Base-by-base conservation (phyloP, 495 filamentous ascomycete species). In the Penicillium salamii region DNA sequence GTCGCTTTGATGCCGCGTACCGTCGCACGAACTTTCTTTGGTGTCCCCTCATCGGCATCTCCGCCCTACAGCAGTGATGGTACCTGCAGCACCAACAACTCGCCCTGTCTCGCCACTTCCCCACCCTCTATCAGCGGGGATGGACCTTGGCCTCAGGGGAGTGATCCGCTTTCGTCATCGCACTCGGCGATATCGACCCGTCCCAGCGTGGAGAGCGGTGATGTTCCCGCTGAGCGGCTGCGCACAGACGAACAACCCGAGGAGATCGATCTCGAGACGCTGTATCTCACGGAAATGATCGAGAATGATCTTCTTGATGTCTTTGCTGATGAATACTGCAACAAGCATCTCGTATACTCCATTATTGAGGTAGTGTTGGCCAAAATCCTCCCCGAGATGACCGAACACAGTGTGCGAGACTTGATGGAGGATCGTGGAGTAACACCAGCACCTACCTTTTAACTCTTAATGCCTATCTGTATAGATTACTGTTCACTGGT, bases 291-390 rank as follows among this genome's bases (percentile, higher is more conserved):
- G 41, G 49, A 60, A 35, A 55, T 63, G 21, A 79, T 77, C 54
- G 72, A 76, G 55, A 61, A 63, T 8, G 65, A 77, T 39, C 55
- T 87, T 19, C 76, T 97, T 15, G 85, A 90, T 55, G 70, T 89
- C 13, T 87, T 95, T 59, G 78, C 77, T 2, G 89, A 95, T 65
- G 78, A 77, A 9, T 97, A 95, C 68, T 82, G 88, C 63, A 97
- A 97, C 71, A 92, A 88, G 67, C 91, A 97, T 65, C 68, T 98
- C 8, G 65, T 91, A 35, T 95, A 92, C 55, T 72, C 78, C 18
- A 74, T 90, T 32, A 57, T 96, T 32, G 93, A 97, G 66, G 69
- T 89, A 44, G 50, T 95, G 0, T 71, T 98, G 12, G 82, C 87
- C 29, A 79, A 85, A 56, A 67, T 97, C 26, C 75, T 96, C 42